Conservation (phyloP, 495 filamentous ascomycete genomes). For the Venustampulla echinocandica region DNA sequence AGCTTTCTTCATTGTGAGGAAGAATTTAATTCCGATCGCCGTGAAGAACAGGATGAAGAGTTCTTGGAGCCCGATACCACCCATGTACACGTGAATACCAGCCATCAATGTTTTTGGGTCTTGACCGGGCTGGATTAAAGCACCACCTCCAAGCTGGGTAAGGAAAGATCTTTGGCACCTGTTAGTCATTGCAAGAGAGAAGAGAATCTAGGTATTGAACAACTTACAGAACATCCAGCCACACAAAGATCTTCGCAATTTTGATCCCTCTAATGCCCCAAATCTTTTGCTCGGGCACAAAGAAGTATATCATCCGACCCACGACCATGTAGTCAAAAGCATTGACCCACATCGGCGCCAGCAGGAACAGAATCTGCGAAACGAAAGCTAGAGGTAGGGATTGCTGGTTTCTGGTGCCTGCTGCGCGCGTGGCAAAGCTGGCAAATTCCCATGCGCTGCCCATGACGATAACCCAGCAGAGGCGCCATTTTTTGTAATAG, state of each 20-base stretch:
- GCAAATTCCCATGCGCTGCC: conserved; percentile 31
- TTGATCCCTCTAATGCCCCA: conserved; percentile 38
- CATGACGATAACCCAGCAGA: conserved; percentile 49
- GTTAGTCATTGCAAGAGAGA: background rate
- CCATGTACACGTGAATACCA: conserved; percentile 44
- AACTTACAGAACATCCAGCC: conserved; percentile 53
- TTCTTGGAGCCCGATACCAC: conserved; percentile 43
- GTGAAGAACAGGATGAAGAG: conserved; percentile 39
- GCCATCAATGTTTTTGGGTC: conserved; percentile 12
- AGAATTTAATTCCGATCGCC: conserved; percentile 33
- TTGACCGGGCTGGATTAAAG: conserved; percentile 13
- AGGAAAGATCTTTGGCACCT: conserved; percentile 8
- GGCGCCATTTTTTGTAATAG: conserved; percentile 31
- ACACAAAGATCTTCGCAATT: conserved; percentile 51
- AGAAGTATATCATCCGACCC: conserved; percentile 53
- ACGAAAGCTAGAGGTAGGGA: conserved; percentile 17
- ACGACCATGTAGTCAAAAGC: conserved; percentile 64
- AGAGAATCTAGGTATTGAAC: background rate
- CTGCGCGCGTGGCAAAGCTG: conserved; percentile 29
- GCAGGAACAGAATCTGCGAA: conserved; percentile 32
- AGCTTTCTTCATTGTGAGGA: conserved; percentile 18
- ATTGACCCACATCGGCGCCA: conserved; percentile 49
- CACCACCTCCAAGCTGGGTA: conserved; percentile 13
- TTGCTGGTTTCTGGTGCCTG: conserved; percentile 34
- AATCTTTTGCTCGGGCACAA: conserved; percentile 39